Base-by-base conservation (phyloP, 768 basidiomycete genomes). In the Pleurotus tuber-regium region DNA sequence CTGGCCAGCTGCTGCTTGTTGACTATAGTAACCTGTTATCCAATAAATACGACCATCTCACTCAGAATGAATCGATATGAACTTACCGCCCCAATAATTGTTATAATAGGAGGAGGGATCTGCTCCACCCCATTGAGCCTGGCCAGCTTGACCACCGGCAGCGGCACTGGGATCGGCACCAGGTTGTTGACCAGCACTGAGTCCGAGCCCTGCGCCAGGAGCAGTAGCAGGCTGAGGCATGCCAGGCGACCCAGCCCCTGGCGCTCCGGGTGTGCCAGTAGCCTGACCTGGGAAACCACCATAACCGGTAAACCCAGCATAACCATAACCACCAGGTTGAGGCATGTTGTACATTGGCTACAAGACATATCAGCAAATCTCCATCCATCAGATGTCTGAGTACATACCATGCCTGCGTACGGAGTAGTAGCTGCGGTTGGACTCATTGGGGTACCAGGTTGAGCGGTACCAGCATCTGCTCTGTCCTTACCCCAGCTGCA, bases 401-500 rank as follows among this genome's bases (percentile, higher is more conserved):
- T 39, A 67, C 84, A 50, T 66, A 92, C 92, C 87, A 95, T 79
- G 62, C 83, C 86, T 54, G 81, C 87, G 64, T 92, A 92, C 12
- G 88, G 84, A 38, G 85, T 65, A 4, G 74, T 69, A 42, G 85
- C 79, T 21, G 80, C 67, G 40, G 80, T 74, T 26, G 88, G 87
- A 59, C 84, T 86, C 59, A 88, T 66, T 30, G 74, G 72, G 28
- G 62, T 68, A 12, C 70, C 61, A 42, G 80, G 72, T 50, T 80
- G 77, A 21, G 80, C 74, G 50, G 75, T 72, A 21, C 78, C 80
- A 28, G 83, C 88, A 65, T 89, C 87, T 19, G 84, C 87, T 55
- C 92, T 80, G 66, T 98, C 96, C 70, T 98, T 98, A 51, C 97
- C 97, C 97, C 97, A 99, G 62, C 92, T 93, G 70, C 92, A 96